phyloP scores from a whole-genome alignment of 2,329 filamentous ascomycete species.

The Lecanicillium sp. region DNA sequence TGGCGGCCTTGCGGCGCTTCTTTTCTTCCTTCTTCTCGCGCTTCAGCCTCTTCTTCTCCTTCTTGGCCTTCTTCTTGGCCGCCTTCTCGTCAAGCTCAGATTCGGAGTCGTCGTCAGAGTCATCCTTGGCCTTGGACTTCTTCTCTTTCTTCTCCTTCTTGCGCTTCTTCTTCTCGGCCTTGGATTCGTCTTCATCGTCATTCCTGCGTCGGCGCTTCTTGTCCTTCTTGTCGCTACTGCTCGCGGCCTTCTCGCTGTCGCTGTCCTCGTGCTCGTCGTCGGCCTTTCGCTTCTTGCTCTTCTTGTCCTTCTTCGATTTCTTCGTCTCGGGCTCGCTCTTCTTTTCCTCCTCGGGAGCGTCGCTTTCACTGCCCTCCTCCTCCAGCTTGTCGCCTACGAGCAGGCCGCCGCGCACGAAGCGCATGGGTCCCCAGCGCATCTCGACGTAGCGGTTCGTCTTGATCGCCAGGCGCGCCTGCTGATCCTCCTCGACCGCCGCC shows the following conservation, averaged over 20 bases:
- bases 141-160: constrained; percentile 28
- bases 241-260: constrained; percentile 19
- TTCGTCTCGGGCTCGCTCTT: constrained; percentile 26
- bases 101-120: constrained; percentile 19
- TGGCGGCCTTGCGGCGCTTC: constrained; percentile 32
- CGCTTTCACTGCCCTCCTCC: constrained; percentile 19
- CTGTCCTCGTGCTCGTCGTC: constrained; percentile 21
- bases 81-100: constrained; percentile 19
- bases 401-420: constrained; percentile 82
- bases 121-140: constrained; percentile 26
- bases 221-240: constrained; percentile 23
- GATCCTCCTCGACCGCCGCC: constrained; percentile 63
- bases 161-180: constrained; percentile 19
- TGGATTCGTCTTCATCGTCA: constrained; percentile 19
- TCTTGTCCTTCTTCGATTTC: constrained; percentile 31
- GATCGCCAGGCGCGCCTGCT: constrained; percentile 59
- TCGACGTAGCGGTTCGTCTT: constrained; percentile 70
- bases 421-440: constrained; percentile 70
- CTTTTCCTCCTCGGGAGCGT: constrained; percentile 37
- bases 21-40: constrained; percentile 47
- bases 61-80: constrained; percentile 26
- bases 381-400: constrained; percentile 52
- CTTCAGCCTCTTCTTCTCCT: constrained; percentile 36
- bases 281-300: constrained; percentile 37
- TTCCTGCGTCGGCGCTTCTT: constrained; percentile 28